Percentiles rank a stretch among this genome's conserved stretches.
phyloP scores from a whole-genome alignment of 2,329 filamentous ascomycete species.

The Arthroderma uncinatum region DNA sequence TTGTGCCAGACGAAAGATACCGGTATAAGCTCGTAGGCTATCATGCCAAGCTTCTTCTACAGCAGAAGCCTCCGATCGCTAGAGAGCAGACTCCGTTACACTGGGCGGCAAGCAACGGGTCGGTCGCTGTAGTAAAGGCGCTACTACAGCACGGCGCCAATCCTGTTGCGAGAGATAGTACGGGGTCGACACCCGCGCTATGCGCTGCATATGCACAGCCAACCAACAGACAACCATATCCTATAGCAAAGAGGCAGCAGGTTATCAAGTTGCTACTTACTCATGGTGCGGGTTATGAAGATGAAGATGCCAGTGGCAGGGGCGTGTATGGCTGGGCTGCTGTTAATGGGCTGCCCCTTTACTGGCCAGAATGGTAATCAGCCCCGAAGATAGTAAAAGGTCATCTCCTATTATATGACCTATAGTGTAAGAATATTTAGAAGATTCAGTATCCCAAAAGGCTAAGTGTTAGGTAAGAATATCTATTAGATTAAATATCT shows the following conservation, averaged over 20 bases:
- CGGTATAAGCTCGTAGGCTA: neutral
- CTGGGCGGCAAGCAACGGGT: neutral
- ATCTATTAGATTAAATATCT: no score
- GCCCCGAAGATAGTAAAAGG: no score
- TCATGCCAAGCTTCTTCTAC: neutral
- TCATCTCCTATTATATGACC: no score
- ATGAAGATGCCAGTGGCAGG: neutral
- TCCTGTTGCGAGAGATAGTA: neutral
- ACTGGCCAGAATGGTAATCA: neutral
- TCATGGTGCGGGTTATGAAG: neutral
- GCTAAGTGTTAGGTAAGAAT: no score
- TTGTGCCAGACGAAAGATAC: neutral
- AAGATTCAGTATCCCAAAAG: no score
- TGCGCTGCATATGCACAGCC: slow-evolving; percentile 1
- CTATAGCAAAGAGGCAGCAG: neutral
- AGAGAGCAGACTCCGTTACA: neutral
- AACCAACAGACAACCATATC: neutral
- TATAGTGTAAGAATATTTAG: no score
- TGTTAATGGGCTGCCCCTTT: neutral
- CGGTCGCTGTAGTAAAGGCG: neutral
- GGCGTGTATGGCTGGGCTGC: neutral
- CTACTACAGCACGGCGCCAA: neutral
- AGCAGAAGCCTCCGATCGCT: neutral
- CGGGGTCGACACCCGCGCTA: slow-evolving; percentile 1
- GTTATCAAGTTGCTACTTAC: neutral